phyloP scores from a whole-genome alignment of 371 early-diverging fungal genomes.

The Chytridiales sp. region DNA sequence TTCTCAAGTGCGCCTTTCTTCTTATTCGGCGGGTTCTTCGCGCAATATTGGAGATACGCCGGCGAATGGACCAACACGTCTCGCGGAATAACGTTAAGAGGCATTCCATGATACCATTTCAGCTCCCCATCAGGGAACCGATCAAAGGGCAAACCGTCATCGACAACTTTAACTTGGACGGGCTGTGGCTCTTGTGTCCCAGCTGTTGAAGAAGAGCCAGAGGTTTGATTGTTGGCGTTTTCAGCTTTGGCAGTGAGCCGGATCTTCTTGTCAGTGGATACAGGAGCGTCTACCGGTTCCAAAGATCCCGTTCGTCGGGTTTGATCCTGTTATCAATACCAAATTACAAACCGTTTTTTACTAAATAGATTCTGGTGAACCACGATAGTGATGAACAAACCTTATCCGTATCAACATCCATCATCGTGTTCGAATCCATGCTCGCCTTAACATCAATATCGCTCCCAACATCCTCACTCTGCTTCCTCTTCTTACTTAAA shows the following conservation, averaged over 20 bases:
- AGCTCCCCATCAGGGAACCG: slow-evolving; percentile 31
- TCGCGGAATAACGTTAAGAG: slow-evolving; percentile 39
- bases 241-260: slow-evolving; percentile 12
- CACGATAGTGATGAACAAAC: background rate
- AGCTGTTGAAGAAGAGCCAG: too few relatives aligned
- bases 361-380: background rate
- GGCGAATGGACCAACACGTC: slow-evolving; percentile 31
- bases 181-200: too few relatives aligned
- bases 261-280: slow-evolving; percentile 4
- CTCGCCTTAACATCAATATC: background rate
- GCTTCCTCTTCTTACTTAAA: slow-evolving; percentile 10
- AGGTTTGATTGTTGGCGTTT: too few relatives aligned
- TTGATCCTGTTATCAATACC: background rate
- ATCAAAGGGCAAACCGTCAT: too few relatives aligned
- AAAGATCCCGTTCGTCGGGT: background rate
- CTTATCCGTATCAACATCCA: background rate
- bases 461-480: slow-evolving; percentile 12
- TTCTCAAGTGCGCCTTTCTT: too few relatives aligned
- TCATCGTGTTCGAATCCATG: background rate
- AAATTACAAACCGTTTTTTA: background rate
- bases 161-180: too few relatives aligned
- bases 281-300: background rate
- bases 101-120: slow-evolving; percentile 49
- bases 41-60: too few relatives aligned
- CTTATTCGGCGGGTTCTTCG: too few relatives aligned